Evolutionary conservation across 306 rosid species (phyloP).

Genomic region (Gillenia trifoliata): DNA sequence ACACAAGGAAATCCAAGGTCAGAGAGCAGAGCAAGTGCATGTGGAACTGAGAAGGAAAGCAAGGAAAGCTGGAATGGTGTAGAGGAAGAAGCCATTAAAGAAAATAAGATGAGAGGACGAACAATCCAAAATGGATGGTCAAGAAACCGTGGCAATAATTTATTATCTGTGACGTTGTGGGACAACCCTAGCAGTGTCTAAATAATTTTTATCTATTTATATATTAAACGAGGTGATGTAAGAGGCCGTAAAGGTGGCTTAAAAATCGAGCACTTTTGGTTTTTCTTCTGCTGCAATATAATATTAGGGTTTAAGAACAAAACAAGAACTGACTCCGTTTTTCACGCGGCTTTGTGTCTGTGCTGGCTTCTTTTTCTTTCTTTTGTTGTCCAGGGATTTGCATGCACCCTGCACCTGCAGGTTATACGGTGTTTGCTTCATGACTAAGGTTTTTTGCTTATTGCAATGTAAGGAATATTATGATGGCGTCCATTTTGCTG

Average conservation of each 20-base stretch:
- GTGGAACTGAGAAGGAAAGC: conserved; percentile 51
- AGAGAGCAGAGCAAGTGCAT: conserved; percentile 38
- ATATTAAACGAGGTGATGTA: conserved; percentile 40
- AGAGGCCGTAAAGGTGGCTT: conserved; percentile 34
- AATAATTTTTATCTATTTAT: background rate
- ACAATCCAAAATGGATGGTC: conserved; percentile 59
- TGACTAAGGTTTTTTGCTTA: background rate
- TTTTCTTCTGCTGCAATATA: background rate
- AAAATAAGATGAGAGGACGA: conserved; percentile 17
- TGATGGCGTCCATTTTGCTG: background rate
- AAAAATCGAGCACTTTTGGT: conserved; percentile 39
- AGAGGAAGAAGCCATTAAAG: conserved; percentile 37
- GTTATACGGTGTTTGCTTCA: background rate
- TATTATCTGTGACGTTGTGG: conserved; percentile 55
- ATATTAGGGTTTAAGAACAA: background rate
- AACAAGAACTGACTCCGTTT: conserved; percentile 28
- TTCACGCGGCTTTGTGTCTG: conserved; percentile 23
- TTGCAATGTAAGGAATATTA: background rate
- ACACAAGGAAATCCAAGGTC: conserved; percentile 22
- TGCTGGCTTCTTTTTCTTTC: background rate
- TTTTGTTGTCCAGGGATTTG: conserved; percentile 1
- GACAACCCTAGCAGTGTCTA: conserved; percentile 26
- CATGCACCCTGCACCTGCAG: background rate
- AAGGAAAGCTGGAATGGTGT: conserved; percentile 60
- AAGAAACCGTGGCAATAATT: conserved; percentile 49